These are phyloP conservation scores for Aspergillus sclerotioniger DNA, from an alignment of 495 filamentous ascomycete species.

Conservation along the genomic window DNA sequence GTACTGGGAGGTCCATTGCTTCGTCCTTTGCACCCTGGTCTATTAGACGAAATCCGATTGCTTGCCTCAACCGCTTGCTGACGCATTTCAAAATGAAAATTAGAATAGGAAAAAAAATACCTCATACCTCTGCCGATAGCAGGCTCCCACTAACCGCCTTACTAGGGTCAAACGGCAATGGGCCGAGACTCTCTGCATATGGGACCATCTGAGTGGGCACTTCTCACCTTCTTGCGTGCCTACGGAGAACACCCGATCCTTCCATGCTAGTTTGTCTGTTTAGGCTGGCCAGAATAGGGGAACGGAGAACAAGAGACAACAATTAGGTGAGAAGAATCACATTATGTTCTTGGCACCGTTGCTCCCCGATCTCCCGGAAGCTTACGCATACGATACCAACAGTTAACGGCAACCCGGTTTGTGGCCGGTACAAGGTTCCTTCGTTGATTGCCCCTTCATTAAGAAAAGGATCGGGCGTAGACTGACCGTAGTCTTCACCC, in stretches of 20 bases:
- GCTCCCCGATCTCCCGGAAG: neutral
- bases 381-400: neutral
- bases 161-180: conserved; percentile 1
- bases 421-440: neutral
- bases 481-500: neutral
- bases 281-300: neutral
- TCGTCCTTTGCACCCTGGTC: neutral
- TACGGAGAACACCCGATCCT: neutral
- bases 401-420: neutral
- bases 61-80: neutral
- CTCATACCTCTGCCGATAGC: neutral
- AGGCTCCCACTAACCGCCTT: conserved; percentile 7
- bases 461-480: neutral
- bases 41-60: neutral
- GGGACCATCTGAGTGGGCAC: conserved; percentile 17
- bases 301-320: neutral
- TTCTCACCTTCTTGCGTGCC: conserved; percentile 13
- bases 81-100: neutral
- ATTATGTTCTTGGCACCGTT: neutral
- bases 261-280: neutral
- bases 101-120: neutral
- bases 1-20: neutral
- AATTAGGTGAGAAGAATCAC: neutral
- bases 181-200: conserved; percentile 12
- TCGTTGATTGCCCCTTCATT: neutral